Conservation (phyloP, 1,139 yeast species). For the Yamadazyma aaseri region DNA sequence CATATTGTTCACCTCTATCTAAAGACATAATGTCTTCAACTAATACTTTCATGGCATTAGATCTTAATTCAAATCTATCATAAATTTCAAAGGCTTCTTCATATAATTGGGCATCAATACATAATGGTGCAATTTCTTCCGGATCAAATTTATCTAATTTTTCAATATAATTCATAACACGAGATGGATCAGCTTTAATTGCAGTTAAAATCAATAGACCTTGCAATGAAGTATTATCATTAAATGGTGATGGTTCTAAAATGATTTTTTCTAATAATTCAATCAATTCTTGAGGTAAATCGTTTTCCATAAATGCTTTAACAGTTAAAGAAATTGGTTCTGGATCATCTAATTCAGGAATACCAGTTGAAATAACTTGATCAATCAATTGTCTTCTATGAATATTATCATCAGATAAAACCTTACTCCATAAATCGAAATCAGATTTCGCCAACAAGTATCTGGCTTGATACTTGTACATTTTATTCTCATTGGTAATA, state of each 20-base stretch:
- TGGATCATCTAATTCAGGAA: conserved; percentile 92
- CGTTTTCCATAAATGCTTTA: conserved; percentile 95
- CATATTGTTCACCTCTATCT: conserved; percentile 92
- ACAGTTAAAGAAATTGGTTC: conserved; percentile 96
- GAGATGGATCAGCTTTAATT: conserved; percentile 87
- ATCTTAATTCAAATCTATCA: conserved; percentile 75
- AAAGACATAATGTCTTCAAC: conserved; percentile 92
- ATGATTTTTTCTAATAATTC: conserved; percentile 94
- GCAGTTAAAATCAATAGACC: conserved; percentile 92
- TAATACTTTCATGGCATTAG: conserved; percentile 83
- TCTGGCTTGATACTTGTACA: conserved; percentile 98
- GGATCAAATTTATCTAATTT: conserved; percentile 91
- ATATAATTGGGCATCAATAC: conserved; percentile 81
- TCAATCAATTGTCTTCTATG: conserved; percentile 91
- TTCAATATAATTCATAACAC: conserved; percentile 82
- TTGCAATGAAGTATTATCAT: conserved; percentile 91
- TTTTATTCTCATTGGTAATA: conserved; percentile 93
- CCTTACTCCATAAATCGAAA: conserved; percentile 75
- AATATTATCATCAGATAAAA: conserved; percentile 68
- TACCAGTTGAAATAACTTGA: conserved; percentile 93
- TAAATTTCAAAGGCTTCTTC: conserved; percentile 96
- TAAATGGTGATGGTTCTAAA: conserved; percentile 95
- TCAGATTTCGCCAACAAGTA: conserved; percentile 87
- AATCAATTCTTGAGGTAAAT: conserved; percentile 86
- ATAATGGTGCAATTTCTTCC: conserved; percentile 88